These are phyloP conservation scores for Odonthalia washingtoniensis DNA, from an alignment of 31 red algal species.

Conservation along the genomic window DNA sequence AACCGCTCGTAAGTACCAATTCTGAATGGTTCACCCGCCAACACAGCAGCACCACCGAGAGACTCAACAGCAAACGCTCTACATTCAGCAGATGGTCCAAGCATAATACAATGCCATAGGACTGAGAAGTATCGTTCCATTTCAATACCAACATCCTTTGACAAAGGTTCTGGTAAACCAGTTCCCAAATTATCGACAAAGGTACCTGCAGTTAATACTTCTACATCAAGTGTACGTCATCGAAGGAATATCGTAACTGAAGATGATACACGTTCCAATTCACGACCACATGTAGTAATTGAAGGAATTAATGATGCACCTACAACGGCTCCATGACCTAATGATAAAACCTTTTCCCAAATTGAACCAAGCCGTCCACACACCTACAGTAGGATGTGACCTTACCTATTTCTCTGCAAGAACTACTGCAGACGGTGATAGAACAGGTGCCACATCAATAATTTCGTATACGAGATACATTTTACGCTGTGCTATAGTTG, in stretches of 20 bases:
- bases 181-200: too few relatives aligned
- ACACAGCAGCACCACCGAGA: constrained; percentile 76
- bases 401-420: constrained; percentile 76
- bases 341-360: constrained; percentile 76
- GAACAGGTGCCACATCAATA: constrained; percentile 66
- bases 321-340: constrained; percentile 58
- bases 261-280: constrained; percentile 64
- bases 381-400: constrained; percentile 67
- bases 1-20: constrained; percentile 77
- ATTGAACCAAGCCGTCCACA: constrained; percentile 66
- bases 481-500: too few relatives aligned
- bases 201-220: constrained; percentile 62
- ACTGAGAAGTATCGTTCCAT: constrained; percentile 78
- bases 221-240: too few relatives aligned
- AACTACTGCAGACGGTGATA: too few relatives aligned
- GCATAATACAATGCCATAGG: constrained; percentile 72
- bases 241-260: constrained; percentile 74
- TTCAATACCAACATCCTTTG: too few relatives aligned
- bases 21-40: constrained; percentile 82
- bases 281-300: constrained; percentile 37
- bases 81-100: constrained; percentile 78
- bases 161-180: too few relatives aligned
- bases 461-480: constrained; percentile 75
- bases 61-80: constrained; percentile 67
- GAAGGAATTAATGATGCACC: constrained; percentile 67